These are phyloP conservation scores for Colletotrichum navitas DNA, from an alignment of 2,329 filamentous ascomycete species.

Conservation along the genomic window DNA sequence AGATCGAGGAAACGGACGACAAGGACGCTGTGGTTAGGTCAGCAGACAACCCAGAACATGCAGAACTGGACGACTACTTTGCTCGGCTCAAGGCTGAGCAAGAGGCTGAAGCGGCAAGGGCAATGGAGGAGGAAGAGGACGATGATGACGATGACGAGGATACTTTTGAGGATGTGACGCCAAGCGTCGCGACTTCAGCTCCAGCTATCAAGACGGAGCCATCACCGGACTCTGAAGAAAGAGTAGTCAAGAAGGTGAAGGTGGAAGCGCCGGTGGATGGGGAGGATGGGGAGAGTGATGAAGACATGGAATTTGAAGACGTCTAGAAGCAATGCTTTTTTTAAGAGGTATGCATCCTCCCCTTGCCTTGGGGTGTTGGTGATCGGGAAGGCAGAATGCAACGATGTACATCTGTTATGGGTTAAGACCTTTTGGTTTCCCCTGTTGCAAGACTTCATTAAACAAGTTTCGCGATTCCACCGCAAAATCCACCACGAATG, in stretches of 20 bases:
- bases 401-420: not conserved
- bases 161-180: constrained; percentile 64
- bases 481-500: not conserved
- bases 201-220: constrained; percentile 52
- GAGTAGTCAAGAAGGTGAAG: constrained; percentile 71
- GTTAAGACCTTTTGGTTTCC: not conserved
- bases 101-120: constrained; percentile 56
- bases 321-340: constrained; percentile 50
- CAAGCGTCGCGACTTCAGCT: constrained; percentile 46
- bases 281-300: constrained; percentile 64
- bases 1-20: constrained; percentile 60
- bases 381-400: not conserved
- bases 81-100: constrained; percentile 74
- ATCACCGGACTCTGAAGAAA: constrained; percentile 55
- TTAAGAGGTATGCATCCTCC: not conserved
- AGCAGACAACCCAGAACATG: constrained; percentile 64
- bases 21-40: constrained; percentile 59
- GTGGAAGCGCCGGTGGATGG: constrained; percentile 62
- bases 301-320: constrained; percentile 71
- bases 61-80: constrained; percentile 76
- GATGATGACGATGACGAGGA: constrained; percentile 53
- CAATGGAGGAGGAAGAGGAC: constrained; percentile 47
- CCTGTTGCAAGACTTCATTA: no score
- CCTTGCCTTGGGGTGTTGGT: not conserved
- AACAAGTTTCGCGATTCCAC: not conserved